These are phyloP conservation scores for Medicago arabica DNA, from an alignment of 306 rosid genomes.

Conservation along the genomic window DNA sequence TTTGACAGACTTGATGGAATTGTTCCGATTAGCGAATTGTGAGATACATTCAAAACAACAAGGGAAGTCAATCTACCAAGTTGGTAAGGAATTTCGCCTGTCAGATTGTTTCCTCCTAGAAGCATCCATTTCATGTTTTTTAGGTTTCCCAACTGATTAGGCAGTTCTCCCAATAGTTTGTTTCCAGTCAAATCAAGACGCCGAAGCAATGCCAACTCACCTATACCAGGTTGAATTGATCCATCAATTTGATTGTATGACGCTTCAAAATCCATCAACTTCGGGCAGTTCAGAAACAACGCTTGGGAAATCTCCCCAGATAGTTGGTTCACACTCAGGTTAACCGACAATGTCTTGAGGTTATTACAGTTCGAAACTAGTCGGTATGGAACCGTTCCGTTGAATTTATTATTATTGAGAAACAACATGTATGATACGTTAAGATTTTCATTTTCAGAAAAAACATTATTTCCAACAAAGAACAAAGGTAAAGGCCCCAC, in stretches of 20 bases:
- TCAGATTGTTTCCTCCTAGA: conserved; percentile 55
- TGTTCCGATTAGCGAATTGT: conserved; percentile 49
- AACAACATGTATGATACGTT: conserved; percentile 54
- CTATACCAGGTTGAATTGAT: conserved; percentile 46
- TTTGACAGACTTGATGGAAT: conserved; percentile 52
- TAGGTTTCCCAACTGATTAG: conserved; percentile 49
- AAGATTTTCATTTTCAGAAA: conserved; percentile 21
- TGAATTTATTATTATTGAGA: conserved; percentile 62
- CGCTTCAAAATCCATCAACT: conserved; percentile 54
- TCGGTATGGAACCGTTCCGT: conserved; percentile 49
- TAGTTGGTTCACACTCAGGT: conserved; percentile 63
- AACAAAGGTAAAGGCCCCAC: conserved; percentile 54
- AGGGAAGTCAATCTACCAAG: conserved; percentile 55
- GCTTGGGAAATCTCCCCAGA: conserved; percentile 44
- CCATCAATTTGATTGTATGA: conserved; percentile 54
- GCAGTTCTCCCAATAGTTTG: conserved; percentile 50
- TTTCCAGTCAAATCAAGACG: conserved; percentile 57
- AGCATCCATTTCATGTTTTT: conserved; percentile 58
- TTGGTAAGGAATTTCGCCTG: conserved; percentile 50
- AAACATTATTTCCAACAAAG: conserved; percentile 41
- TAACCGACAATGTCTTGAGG: conserved; percentile 53
- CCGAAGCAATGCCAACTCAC: conserved; percentile 44
- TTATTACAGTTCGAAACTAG: conserved; percentile 57
- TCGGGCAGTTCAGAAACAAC: conserved; percentile 41
- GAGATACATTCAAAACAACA: conserved; percentile 52